These are phyloP conservation scores for Candida glucosophila DNA, from an alignment of 1,139 yeast species.

Conservation along the genomic window DNA sequence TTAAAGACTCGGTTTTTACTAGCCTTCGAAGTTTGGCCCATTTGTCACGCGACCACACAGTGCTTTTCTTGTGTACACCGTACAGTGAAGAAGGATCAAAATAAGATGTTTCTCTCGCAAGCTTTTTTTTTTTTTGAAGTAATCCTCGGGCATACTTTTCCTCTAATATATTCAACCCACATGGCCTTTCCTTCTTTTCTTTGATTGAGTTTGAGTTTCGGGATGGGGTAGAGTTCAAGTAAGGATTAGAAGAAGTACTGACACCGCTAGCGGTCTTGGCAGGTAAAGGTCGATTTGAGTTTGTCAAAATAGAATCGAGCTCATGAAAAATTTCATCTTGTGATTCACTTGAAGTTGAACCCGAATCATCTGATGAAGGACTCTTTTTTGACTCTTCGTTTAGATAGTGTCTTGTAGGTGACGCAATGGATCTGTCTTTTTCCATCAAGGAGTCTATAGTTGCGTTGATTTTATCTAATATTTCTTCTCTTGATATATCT, in stretches of 20 bases:
- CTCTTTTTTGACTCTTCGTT: conserved; percentile 1
- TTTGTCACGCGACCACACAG: conserved; percentile 14
- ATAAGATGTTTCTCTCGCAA: too few species aligned
- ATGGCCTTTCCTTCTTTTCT: not conserved
- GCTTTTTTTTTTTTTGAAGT: conserved; percentile 8
- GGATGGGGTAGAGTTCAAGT: not conserved
- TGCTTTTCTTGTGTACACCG: too few species aligned
- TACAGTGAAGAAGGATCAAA: too few species aligned
- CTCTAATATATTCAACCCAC: too few species aligned
- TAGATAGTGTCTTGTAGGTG: conserved; percentile 1
- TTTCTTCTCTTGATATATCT: conserved; percentile 11
- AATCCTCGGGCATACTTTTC: conserved; percentile 10
- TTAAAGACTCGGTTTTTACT: conserved; percentile 10
- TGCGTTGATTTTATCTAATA: conserved; percentile 12
- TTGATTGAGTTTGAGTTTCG: not conserved
- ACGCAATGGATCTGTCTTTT: conserved; percentile 4
- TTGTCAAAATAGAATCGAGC: conserved; percentile 11
- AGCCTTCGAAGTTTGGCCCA: conserved; percentile 19
- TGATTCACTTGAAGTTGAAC: conserved; percentile 5
- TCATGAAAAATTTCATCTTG: conserved; percentile 15
- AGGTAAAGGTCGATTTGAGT: conserved; percentile 3
- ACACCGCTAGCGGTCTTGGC: conserved; percentile 1
- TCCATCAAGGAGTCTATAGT: conserved; percentile 10
- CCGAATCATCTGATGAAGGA: conserved; percentile 1
- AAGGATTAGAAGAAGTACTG: too few species aligned